Percentiles rank a stretch among this genome's conserved stretches.
phyloP scores from a whole-genome alignment of 2,329 filamentous ascomycete genomes.

The Aspergillus brunneoviolaceus region DNA sequence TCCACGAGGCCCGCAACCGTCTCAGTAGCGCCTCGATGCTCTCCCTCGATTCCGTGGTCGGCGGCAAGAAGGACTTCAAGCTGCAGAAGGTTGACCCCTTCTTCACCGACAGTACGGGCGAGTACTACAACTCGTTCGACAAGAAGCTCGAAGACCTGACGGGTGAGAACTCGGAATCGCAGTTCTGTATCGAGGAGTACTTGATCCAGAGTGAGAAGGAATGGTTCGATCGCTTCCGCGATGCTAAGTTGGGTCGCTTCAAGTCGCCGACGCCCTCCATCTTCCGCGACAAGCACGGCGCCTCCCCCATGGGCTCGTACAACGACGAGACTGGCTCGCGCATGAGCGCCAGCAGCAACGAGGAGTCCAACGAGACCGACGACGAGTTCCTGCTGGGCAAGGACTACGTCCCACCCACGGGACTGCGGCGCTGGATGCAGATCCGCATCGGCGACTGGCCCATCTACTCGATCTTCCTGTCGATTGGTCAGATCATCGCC shows the following conservation, averaged over 20 bases:
- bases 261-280: constrained; percentile 38
- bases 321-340: constrained; percentile 35
- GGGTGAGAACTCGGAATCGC: constrained; percentile 56
- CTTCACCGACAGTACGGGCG: constrained; percentile 63
- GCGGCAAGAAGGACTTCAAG: constrained; percentile 60
- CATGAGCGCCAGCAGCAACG: constrained; percentile 29
- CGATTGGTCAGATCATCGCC: constrained; percentile 61
- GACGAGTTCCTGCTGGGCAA: constrained; percentile 57
- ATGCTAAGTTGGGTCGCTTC: constrained; percentile 56
- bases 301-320: constrained; percentile 40
- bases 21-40: constrained; percentile 47
- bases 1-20: constrained; percentile 27
- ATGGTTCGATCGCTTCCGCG: constrained; percentile 60
- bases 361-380: constrained; percentile 29
- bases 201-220: constrained; percentile 65
- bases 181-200: constrained; percentile 64
- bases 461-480: constrained; percentile 60
- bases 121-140: constrained; percentile 60
- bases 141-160: constrained; percentile 56
- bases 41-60: constrained; percentile 57
- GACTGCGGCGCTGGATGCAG: constrained; percentile 55
- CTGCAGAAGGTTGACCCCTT: constrained; percentile 66
- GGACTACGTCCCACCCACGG: constrained; percentile 56
- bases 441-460: constrained; percentile 62
- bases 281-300: constrained; percentile 29